A percentile compares a stretch with the other conserved stretches of the same genome.
phyloP scores from a whole-genome alignment of 352 stramenopile species.

The Globisporangium nagaii region DNA sequence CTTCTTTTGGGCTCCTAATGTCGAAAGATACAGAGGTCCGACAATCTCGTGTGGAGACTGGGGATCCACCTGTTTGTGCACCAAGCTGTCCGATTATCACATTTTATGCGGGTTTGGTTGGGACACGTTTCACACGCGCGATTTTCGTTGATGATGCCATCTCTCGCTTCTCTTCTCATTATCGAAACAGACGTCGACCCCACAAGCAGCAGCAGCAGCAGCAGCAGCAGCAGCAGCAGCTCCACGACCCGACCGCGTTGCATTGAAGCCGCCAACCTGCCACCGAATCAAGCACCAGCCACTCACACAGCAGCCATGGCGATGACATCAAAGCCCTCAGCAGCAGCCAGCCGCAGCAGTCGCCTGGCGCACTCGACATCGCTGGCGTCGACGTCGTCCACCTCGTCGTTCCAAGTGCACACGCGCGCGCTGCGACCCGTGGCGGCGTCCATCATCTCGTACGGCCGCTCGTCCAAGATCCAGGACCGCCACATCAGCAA shows the following conservation, averaged over 20 bases:
- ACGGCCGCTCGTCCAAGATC: conserved; percentile 52
- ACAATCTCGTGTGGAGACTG: no score
- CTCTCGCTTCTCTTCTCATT: not conserved
- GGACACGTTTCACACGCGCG: no score
- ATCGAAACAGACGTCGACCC: not conserved
- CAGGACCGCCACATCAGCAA: conserved; percentile 21
- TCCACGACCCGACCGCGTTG: not conserved
- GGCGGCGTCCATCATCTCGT: conserved; percentile 55
- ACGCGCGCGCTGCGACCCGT: conserved; percentile 56
- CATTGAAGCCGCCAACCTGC: no score
- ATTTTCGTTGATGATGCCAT: not conserved
- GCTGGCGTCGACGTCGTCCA: conserved; percentile 9
- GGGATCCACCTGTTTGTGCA: no score
- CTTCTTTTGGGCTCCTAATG: no score
- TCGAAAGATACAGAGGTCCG: no score
- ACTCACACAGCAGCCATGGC: not conserved
- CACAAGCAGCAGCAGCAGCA: not conserved
- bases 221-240: not conserved
- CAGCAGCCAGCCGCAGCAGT: not conserved
- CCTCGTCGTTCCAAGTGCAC: conserved; percentile 22
- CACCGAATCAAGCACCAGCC: not conserved
- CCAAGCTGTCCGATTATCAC: no score
- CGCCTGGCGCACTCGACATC: conserved; percentile 6
- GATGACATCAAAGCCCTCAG: not conserved
- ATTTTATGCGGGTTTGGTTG: no score